Percentiles rank a stretch among this genome's conserved stretches.
These are phyloP conservation scores for Penicillium psychrosexuale DNA, from an alignment of 2,329 filamentous ascomycete species.

Conservation along the genomic window DNA sequence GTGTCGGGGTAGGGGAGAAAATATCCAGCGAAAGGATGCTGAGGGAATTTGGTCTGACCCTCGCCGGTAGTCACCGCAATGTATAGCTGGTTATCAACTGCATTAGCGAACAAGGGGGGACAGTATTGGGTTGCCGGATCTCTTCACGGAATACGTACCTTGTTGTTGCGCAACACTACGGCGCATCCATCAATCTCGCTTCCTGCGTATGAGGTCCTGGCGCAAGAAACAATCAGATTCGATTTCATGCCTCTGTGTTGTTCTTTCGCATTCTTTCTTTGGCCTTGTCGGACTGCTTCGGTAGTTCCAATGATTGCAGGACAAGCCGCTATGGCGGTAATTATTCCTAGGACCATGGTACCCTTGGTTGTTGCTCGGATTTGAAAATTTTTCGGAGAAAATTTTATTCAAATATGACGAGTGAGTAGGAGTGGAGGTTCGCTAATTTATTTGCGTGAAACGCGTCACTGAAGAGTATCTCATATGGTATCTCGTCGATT, in stretches of 20 bases:
- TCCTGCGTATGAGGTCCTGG: not conserved
- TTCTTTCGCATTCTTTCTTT: not conserved
- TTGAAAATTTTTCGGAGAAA: not conserved
- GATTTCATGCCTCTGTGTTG: not conserved
- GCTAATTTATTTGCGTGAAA: not conserved
- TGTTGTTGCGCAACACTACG: not conserved
- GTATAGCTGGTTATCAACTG: not conserved
- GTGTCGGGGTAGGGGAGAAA: not conserved
- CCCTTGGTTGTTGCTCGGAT: not conserved
- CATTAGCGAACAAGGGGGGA: not conserved
- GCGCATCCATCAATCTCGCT: not conserved
- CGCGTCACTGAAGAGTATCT: not conserved
- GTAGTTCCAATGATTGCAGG: not conserved
- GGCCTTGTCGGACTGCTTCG: not conserved
- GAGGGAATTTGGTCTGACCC: not conserved
- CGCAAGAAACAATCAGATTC: not conserved
- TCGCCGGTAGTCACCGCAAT: not conserved
- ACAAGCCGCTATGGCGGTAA: not conserved
- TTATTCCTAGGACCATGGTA: not conserved
- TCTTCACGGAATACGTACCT: not conserved
- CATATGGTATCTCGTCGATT: too few relatives aligned
- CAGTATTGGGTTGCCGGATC: not conserved
- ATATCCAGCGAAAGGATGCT: not conserved
- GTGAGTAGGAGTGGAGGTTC: not conserved
- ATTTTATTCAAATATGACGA: not conserved